phyloP scores from a whole-genome alignment of 352 stramenopile genomes.

The Pythium folliculosum region DNA sequence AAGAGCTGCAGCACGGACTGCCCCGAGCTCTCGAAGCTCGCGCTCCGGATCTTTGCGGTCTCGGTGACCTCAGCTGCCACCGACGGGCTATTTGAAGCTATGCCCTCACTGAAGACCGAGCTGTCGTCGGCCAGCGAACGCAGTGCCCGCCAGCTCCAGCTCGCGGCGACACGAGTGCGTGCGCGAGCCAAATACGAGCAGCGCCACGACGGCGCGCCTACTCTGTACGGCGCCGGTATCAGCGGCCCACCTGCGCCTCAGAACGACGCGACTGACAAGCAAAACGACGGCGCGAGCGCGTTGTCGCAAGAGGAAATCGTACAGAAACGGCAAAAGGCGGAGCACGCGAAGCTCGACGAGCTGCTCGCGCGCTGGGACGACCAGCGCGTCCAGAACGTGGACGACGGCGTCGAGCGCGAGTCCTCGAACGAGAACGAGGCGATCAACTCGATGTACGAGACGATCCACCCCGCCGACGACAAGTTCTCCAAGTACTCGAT shows the following conservation, averaged over 20 bases:
- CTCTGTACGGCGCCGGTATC: neutral
- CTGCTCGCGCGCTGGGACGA: conserved; percentile 24
- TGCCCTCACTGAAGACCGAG: neutral
- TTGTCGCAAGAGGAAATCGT: neutral
- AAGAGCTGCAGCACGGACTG: conserved; percentile 32
- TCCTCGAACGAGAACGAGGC: conserved; percentile 27
- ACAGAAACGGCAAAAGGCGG: neutral
- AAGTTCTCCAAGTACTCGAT: conserved; percentile 33
- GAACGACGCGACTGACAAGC: neutral
- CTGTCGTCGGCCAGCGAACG: neutral
- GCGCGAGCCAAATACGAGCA: conserved; percentile 26
- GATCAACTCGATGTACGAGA: conserved; percentile 29
- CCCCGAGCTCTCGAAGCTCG: conserved; percentile 28
- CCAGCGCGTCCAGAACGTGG: conserved; percentile 10
- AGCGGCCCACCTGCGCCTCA: neutral
- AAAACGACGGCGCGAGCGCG: neutral
- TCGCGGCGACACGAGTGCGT: conserved; percentile 19
- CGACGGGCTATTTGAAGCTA: conserved; percentile 15
- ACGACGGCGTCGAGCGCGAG: conserved; percentile 3
- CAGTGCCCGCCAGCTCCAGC: conserved; percentile 3
- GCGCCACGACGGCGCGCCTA: conserved; percentile 2
- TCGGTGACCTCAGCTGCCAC: conserved; percentile 24
- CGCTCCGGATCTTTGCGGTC: conserved; percentile 28
- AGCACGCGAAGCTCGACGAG: conserved; percentile 14
- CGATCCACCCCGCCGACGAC: conserved; percentile 29